Base-by-base conservation (phyloP, 225 moss, liverwort and hornwort species). In the Marchantia paleacea region DNA sequence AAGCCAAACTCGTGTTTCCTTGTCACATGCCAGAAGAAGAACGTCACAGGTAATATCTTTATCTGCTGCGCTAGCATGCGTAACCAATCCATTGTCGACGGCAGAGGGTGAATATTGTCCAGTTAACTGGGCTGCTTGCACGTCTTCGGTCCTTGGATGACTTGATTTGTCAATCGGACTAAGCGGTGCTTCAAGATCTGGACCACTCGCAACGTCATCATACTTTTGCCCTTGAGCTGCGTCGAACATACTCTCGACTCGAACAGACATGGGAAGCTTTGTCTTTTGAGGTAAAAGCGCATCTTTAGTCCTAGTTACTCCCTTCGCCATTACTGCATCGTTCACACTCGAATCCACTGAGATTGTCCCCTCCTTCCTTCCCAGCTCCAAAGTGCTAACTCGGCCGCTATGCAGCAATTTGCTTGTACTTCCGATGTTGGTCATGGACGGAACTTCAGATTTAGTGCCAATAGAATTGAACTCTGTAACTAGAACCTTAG, bases 1-100 rank as follows among this genome's bases (percentile, higher is more conserved):
- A 19, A 88, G 83, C 87, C 87, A 88, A 30, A 28, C 78, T 60
- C 81, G 82, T 31, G 87, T 88, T 25, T 88, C 87, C 82, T 88
- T 88, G 72, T 88, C 85, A 63, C 87, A 88, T 11, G 80, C 85
- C 48, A 81, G 77, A 6, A 88, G 75, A 70, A 85, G 39, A 13
- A 81, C 64, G 12, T 88, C 87, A 60, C 78, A 80, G 62, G 85
- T 68, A 68, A 84, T 73, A 49, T 83, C 78, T 47, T 74, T 78
- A 13, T 72, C 74, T 52, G 78, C 78, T 54, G 71, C 22, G 68
- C 39, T 72, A 76, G 75, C 58, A 7, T 81, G 64, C n/a, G 75
- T 63, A 12, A 24, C 48, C 3, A 70, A 28, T 73, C 82, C 81
- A 69, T 81, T 81, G 0, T 77, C 82, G 55, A 79, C 62, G 57